phyloP scores from a whole-genome alignment of 768 basidiomycete species.

The Cyclocybe cylindracea region DNA sequence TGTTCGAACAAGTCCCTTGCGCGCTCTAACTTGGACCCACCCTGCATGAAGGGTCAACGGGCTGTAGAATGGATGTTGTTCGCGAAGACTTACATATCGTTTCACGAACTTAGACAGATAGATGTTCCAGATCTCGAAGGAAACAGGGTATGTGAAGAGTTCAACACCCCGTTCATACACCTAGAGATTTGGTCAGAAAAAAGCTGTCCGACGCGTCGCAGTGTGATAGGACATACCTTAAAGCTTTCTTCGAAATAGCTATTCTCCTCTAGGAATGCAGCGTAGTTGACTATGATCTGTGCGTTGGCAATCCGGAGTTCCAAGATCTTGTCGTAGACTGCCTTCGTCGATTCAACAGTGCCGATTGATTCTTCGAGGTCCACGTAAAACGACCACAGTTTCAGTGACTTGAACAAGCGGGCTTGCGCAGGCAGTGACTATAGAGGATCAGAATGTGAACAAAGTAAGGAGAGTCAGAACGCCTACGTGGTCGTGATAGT shows the following conservation, averaged over 20 bases:
- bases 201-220: background rate
- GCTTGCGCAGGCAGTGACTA: constrained; percentile 84
- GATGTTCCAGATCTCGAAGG: constrained; percentile 99
- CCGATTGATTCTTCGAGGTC: constrained; percentile 98
- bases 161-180: constrained; percentile 98
- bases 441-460: background rate
- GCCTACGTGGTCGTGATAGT: constrained; percentile 92
- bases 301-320: constrained; percentile 98
- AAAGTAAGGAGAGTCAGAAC: background rate
- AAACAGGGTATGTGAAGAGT: constrained; percentile 95
- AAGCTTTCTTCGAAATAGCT: constrained; percentile 99
- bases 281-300: constrained; percentile 96
- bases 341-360: constrained; percentile 87
- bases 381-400: constrained; percentile 98
- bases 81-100: constrained; percentile 73
- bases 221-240: constrained; percentile 55
- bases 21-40: constrained; percentile 91
- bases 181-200: constrained; percentile 33
- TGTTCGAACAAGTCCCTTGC: constrained; percentile 98
- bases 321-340: constrained; percentile 94
- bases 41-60: constrained; percentile 43
- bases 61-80: background rate
- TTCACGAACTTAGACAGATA: constrained; percentile 96
- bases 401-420: constrained; percentile 95
- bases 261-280: constrained; percentile 95